Base-by-base conservation (phyloP, 164 flowering plant genomes). In the Dillenia turbinata region DNA sequence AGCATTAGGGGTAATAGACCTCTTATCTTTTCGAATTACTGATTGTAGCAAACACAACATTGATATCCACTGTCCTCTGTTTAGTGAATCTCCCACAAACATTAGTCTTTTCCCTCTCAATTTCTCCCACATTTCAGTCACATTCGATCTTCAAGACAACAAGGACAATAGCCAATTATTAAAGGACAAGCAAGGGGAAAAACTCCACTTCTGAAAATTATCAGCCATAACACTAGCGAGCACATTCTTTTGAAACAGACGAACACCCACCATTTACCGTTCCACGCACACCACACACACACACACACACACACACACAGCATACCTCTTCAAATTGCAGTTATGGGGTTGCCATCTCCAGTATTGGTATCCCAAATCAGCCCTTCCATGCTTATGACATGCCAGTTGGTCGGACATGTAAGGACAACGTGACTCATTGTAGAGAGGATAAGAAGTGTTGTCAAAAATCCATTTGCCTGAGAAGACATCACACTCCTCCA, bases 61-160 rank as follows among this genome's bases (percentile, higher is more conserved):
- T 19, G 99, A 95, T 71, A 95, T 87, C 97, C 99, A 95, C 54
- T 95, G 99, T 56, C 97, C 97, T 78, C 97, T 77, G 54, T 92
- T 85, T 33, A 95, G 77, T 11, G 99, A 95, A 77, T 95, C 99
- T 61, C 99, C 99, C 0, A 95, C 97, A 81, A 86, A 95, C 96
- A 95, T 88, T 26, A 95, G 72, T 61, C 97, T 81, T 71, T 95
- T 95, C 58, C 89, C 96, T 70, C 97, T 88, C 77, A 95, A 72
- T 77, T 90, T 89, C 79, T 92, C 97, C 94, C 88, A 87, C 87
- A 90, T 82, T 75, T 83, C 85, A 14, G 76, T 78, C 47, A 69
- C 87, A 76, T 83, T 82, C 96, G 94, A 90, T 69, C 99, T 94
- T 69, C 14, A 71, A 47, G 44, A 45, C 58, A 49, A 26, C 58